These are phyloP conservation scores for Globisporangium apiculatum DNA, from an alignment of 352 stramenopile species.

Conservation along the genomic window DNA sequence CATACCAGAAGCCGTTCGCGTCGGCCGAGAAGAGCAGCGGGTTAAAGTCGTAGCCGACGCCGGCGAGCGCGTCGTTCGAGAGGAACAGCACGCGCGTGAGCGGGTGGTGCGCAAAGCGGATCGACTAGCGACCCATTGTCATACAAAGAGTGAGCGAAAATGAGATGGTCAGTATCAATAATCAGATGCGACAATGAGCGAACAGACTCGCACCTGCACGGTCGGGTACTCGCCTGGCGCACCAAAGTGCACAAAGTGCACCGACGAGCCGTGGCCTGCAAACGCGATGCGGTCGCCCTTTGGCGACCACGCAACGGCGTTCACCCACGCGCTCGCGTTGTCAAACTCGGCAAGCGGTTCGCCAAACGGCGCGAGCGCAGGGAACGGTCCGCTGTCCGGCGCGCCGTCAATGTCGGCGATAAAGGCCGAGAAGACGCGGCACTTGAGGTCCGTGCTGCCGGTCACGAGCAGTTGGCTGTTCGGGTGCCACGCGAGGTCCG, in stretches of 20 bases:
- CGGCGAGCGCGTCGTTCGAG: constrained; percentile 82
- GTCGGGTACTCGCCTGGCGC: constrained; percentile 58
- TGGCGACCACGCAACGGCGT: constrained; percentile 89
- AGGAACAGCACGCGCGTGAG: constrained; percentile 86
- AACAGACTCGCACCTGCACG: constrained; percentile 36
- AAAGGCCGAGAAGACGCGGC: constrained; percentile 89
- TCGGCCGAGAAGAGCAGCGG: constrained; percentile 83
- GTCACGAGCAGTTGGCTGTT: constrained; percentile 91
- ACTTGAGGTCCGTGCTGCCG: constrained; percentile 90
- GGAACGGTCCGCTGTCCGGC: constrained; percentile 67
- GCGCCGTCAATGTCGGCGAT: constrained; percentile 73
- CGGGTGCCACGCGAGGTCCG: constrained; percentile 89
- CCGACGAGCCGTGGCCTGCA: constrained; percentile 85
- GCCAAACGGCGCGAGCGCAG: constrained; percentile 68
- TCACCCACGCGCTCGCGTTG: constrained; percentile 88
- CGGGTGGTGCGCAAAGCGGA: constrained; percentile 84
- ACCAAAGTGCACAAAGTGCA: constrained; percentile 88
- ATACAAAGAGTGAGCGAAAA: too few relatives aligned
- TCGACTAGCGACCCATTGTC: constrained; percentile 35
- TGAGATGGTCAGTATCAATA: too few relatives aligned
- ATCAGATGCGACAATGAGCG: too few relatives aligned
- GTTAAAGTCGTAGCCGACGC: constrained; percentile 90
- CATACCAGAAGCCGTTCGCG: constrained; percentile 67
- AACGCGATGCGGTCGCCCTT: constrained; percentile 86
- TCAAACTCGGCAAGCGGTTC: constrained; percentile 82